A percentile compares a stretch with the other conserved stretches of the same genome.
Evolutionary conservation across 139 green algal species (phyloP).

Genomic region (Diplosphaera chodatii): DNA sequence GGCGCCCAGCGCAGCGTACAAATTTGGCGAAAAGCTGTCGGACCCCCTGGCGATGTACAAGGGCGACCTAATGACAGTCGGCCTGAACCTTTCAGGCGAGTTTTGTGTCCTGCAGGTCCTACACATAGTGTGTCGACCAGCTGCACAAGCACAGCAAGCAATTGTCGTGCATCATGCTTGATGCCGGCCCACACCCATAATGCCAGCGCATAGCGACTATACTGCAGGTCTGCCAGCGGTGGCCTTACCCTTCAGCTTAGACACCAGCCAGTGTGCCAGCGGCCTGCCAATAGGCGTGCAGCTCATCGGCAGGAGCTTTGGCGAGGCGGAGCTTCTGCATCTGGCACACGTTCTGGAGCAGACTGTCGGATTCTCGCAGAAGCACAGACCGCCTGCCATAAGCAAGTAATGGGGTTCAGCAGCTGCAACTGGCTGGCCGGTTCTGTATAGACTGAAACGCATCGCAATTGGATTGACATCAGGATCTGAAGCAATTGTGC

Average conservation of each 20-base stretch:
- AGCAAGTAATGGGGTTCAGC: too few relatives aligned
- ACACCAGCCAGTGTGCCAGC: constrained; percentile 7
- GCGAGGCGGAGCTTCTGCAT: constrained; percentile 56
- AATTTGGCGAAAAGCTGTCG: constrained; percentile 68
- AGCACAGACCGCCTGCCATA: background rate
- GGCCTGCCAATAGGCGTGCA: constrained; percentile 76
- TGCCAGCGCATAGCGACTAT: too few relatives aligned
- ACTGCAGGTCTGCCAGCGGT: constrained; percentile 78
- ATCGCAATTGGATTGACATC: too few relatives aligned
- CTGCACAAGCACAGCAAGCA: too few relatives aligned
- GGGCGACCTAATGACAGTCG: constrained; percentile 94
- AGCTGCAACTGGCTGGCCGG: too few relatives aligned
- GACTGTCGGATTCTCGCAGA: constrained; percentile 34
- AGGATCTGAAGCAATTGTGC: too few relatives aligned
- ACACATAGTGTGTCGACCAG: too few relatives aligned
- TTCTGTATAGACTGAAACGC: too few relatives aligned
- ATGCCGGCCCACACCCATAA: too few relatives aligned
- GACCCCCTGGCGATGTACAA: constrained; percentile 92
- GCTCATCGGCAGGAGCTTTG: constrained; percentile 67
- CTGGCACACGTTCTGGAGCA: constrained; percentile 67
- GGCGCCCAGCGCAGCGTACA: constrained; percentile 80
- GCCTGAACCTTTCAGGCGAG: constrained; percentile 78
- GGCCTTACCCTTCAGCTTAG: constrained; percentile 60
- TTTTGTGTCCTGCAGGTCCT: too few relatives aligned
- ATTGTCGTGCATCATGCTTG: too few relatives aligned